These are phyloP conservation scores for Jacaranda mimosifolia DNA, from an alignment of 257 asterid species.

Conservation along the genomic window DNA sequence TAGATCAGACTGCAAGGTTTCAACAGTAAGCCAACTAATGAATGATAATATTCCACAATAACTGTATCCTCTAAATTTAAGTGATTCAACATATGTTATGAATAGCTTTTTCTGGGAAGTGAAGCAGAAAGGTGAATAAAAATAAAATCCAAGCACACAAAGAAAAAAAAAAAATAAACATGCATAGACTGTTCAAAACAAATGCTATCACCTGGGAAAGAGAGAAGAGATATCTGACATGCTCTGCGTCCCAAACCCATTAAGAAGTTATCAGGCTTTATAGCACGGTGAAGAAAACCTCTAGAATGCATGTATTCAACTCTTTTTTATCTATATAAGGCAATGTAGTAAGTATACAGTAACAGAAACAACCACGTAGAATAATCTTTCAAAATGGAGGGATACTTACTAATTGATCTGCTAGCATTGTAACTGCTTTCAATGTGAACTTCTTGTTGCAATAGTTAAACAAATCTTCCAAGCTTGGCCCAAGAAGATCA, in stretches of 20 bases:
- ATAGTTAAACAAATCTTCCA: constrained; percentile 95
- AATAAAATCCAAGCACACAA: neutral
- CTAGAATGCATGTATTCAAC: constrained; percentile 97
- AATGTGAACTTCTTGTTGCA: constrained; percentile 87
- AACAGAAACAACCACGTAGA: constrained; percentile 13
- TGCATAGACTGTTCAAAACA: constrained; percentile 6
- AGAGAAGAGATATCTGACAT: constrained; percentile 72
- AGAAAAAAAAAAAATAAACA: neutral
- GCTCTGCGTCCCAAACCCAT: constrained; percentile 99
- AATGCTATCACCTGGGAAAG: constrained; percentile 18
- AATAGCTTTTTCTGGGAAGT: constrained; percentile 4
- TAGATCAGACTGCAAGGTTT: constrained; percentile 8
- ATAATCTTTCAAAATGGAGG: constrained; percentile 17
- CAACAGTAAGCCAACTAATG: constrained; percentile 18
- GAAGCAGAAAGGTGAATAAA: constrained; percentile 28
- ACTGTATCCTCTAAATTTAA: constrained; percentile 11
- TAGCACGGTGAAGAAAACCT: constrained; percentile 99
- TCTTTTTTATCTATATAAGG: constrained; percentile 76
- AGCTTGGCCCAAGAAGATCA: constrained; percentile 96
- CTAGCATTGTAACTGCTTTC: constrained; percentile 95
- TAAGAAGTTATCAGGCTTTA: constrained; percentile 97
- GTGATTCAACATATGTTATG: constrained; percentile 3
- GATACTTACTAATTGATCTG: constrained; percentile 85
- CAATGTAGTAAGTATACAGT: constrained; percentile 32
- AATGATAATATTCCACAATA: neutral